Conservation (phyloP, 345 rosid species). For the Draba incana region DNA sequence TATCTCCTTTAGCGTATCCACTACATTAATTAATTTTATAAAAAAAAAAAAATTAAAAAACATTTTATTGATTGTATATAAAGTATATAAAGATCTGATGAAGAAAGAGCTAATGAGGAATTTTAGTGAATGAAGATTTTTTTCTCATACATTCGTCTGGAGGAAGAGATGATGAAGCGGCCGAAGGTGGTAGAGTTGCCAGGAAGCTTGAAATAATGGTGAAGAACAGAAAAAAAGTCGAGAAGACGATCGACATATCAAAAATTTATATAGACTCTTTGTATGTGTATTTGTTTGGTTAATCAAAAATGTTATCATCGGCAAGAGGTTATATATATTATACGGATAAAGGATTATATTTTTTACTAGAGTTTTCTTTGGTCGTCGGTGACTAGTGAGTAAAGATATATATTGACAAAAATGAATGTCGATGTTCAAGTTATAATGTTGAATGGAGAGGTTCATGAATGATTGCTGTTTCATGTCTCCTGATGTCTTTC, state of each 20-base stretch:
- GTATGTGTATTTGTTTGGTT: not conserved
- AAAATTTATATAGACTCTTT: not conserved
- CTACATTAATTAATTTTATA: not conserved
- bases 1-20: slow-evolving; percentile 2
- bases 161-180: slow-evolving; percentile 14
- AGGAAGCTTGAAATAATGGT: slow-evolving; percentile 8
- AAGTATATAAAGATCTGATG: too few relatives aligned
- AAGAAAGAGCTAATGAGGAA: too few relatives aligned
- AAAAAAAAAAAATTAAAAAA: too few relatives aligned
- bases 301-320: not conserved
- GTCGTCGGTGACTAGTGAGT: not conserved
- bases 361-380: not conserved
- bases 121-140: too few relatives aligned
- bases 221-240: not conserved
- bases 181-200: not conserved
- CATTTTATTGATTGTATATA: too few relatives aligned
- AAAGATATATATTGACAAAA: not conserved
- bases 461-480: not conserved
- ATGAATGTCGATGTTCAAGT: not conserved
- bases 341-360: too few relatives aligned
- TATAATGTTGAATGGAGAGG: not conserved
- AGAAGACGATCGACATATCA: not conserved
- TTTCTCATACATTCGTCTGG: slow-evolving; percentile 11
- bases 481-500: not conserved
- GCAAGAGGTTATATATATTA: not conserved